phyloP scores from a whole-genome alignment of 129 eudicot species.

The Flaveria ramosissima region DNA sequence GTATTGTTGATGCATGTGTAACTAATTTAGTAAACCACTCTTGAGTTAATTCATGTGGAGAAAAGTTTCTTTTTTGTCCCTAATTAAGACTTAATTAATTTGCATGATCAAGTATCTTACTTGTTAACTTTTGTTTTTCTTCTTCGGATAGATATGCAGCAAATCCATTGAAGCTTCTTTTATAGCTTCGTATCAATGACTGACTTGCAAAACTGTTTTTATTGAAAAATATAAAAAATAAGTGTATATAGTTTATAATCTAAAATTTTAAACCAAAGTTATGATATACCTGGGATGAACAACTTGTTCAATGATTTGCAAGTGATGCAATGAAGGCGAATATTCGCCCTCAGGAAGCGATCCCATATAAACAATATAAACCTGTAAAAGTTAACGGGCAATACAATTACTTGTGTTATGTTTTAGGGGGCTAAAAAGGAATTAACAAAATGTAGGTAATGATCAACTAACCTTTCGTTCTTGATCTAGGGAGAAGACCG shows the following conservation, averaged over 20 bases:
- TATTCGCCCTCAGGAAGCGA: conserved; percentile 27
- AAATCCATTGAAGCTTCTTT: conserved; percentile 55
- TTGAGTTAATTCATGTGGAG: too few species aligned
- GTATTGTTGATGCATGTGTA: neutral
- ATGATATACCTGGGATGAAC: neutral
- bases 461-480: neutral
- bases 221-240: neutral
- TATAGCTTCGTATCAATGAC: conserved; percentile 42
- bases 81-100: too few species aligned
- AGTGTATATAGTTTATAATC: neutral
- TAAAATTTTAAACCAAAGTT: too few species aligned
- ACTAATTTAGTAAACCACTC: too few species aligned
- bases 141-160: conserved; percentile 49
- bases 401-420: neutral
- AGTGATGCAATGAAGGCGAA: conserved; percentile 33
- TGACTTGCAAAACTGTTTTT: conserved; percentile 35
- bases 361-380: conserved; percentile 42
- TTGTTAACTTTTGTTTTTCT: conserved; percentile 42
- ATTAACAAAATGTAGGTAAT: too few species aligned
- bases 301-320: conserved; percentile 16
- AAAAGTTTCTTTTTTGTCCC: too few species aligned
- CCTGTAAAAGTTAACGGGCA: conserved; percentile 5
- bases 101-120: conserved; percentile 25
- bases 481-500: neutral
- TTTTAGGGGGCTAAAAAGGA: neutral